Conservation (phyloP, 768 basidiomycete genomes). For the Lepiota venenata region DNA sequence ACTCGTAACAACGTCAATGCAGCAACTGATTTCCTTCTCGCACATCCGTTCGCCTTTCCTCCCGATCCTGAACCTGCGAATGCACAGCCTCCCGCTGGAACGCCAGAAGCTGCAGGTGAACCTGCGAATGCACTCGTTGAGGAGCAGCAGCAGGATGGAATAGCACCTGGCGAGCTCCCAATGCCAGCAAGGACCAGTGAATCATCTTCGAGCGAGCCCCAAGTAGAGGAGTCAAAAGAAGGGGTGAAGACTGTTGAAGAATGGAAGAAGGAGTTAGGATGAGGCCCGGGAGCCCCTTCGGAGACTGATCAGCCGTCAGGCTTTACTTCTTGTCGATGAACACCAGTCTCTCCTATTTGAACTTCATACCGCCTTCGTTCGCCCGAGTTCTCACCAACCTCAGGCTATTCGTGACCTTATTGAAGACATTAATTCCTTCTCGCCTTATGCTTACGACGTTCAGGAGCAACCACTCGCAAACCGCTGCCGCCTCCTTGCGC, state of each 20-base stretch:
- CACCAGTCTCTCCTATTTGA: conserved; percentile 89
- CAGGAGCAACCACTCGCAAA: conserved; percentile 78
- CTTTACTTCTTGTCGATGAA: conserved; percentile 79
- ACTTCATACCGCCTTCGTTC: conserved; percentile 77
- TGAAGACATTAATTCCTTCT: conserved; percentile 72
- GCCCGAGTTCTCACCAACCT: conserved; percentile 55
- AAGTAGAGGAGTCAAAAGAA: background rate
- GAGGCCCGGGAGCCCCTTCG: conserved; percentile 64
- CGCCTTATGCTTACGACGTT: conserved; percentile 59
- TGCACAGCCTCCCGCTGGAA: conserved; percentile 14
- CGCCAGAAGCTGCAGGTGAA: conserved; percentile 26
- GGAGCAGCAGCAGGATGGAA: background rate
- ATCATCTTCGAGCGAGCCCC: background rate
- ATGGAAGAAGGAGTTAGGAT: conserved; percentile 63
- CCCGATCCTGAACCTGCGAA: conserved; percentile 56
- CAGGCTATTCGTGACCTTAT: conserved; percentile 70
- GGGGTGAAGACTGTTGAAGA: conserved; percentile 51
- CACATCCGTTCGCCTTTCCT: conserved; percentile 75
- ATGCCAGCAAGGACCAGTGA: background rate
- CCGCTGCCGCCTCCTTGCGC: conserved; percentile 80
- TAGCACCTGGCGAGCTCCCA: background rate
- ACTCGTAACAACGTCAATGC: conserved; percentile 86
- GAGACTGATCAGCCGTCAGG: conserved; percentile 59
- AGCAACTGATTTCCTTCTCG: conserved; percentile 84
- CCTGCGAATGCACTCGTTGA: conserved; percentile 15